Evolutionary conservation across 108 stramenopile species (phyloP), one percentile per base, ranked within the genome.

Genomic region (Cyclostephanos tholiformis): DNA sequence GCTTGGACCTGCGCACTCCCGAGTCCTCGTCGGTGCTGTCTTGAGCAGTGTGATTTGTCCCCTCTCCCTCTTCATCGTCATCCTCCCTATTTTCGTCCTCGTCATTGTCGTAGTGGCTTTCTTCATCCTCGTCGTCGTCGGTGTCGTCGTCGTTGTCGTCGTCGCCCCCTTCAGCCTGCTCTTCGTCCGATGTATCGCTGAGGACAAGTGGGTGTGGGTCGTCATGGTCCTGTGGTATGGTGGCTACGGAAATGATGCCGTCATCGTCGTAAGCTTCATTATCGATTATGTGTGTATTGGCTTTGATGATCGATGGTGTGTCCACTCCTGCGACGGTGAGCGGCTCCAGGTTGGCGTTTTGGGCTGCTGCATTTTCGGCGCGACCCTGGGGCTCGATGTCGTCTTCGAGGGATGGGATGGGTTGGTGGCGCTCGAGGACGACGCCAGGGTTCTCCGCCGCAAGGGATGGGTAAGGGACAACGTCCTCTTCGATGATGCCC

Each of bases 231-330:
- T 12, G 11, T 2, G 55, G 41, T 16, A 70, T 6, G 8, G 26
- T 51, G 1, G 32, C 70, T 11, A 52, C 29, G 25, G 29, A 26
- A 4, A 56, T 56, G 51, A 68, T 68, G 23, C 29, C 49, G 44
- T 50, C 65, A 19, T 76, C 46, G 26, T 66, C 63, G 27, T 23
- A 29, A 29, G 60, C 56, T 19, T 6, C 36, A 22, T 36, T 58
- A 2, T 20, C 65, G 9, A 13, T 30, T 43, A 17, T 25, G 38
- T 60, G 4, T 36, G 36, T 6, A 36, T 36, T 36, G 36, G 36
- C 36, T 4, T 36, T 4, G 6, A 36, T 6, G 36, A 36, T 36
- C 36, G 36, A 6, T 36, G 36, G 36, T 36, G 36, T 36, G 36
- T 36, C 36, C 36, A 36, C 36, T 36, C 36, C 36, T 36, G 36